phyloP scores from a whole-genome alignment of 805 yeast genomes.

The Schizosaccharomyces cryophilus region DNA sequence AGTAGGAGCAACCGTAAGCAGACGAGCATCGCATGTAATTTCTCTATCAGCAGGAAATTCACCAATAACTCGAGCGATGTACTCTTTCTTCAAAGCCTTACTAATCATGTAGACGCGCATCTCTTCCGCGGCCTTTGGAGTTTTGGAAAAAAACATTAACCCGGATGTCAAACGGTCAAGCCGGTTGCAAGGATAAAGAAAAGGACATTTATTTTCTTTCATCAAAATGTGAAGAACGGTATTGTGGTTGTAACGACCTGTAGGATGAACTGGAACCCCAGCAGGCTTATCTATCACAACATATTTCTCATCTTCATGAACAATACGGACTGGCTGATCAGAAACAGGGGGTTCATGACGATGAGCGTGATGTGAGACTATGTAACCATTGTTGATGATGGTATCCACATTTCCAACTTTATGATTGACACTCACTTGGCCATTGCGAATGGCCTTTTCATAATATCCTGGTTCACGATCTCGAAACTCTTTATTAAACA shows the following conservation, averaged over 20 bases:
- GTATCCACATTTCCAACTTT: conserved; percentile 39
- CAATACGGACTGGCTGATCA: conserved; percentile 30
- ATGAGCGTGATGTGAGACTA: conserved; percentile 54
- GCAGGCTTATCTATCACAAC: conserved; percentile 81
- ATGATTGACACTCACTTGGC: conserved; percentile 53
- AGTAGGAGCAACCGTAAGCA: conserved; percentile 49
- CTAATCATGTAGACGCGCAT: conserved; percentile 46
- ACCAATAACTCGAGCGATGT: conserved; percentile 72
- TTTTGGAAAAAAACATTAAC: conserved; percentile 70
- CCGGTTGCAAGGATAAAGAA: conserved; percentile 38
- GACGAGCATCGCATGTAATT: conserved; percentile 38
- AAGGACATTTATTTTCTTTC: conserved; percentile 21
- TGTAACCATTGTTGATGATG: conserved; percentile 55
- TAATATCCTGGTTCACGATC: conserved; percentile 39
- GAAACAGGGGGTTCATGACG: conserved; percentile 79
- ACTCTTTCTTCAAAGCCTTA: conserved; percentile 53
- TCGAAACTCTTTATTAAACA: conserved; percentile 65
- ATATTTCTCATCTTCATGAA: conserved; percentile 48
- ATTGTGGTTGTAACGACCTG: conserved; percentile 61
- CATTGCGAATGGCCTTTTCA: conserved; percentile 35
- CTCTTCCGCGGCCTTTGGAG: conserved; percentile 49
- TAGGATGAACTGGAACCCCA: conserved; percentile 89
- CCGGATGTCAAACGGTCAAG: conserved; percentile 84
- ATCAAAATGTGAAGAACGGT: conserved; percentile 57
- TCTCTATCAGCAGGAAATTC: conserved; percentile 37